Evolutionary conservation across 2,329 filamentous ascomycete genomes (phyloP).

Genomic region (Helminthosporium solani): DNA sequence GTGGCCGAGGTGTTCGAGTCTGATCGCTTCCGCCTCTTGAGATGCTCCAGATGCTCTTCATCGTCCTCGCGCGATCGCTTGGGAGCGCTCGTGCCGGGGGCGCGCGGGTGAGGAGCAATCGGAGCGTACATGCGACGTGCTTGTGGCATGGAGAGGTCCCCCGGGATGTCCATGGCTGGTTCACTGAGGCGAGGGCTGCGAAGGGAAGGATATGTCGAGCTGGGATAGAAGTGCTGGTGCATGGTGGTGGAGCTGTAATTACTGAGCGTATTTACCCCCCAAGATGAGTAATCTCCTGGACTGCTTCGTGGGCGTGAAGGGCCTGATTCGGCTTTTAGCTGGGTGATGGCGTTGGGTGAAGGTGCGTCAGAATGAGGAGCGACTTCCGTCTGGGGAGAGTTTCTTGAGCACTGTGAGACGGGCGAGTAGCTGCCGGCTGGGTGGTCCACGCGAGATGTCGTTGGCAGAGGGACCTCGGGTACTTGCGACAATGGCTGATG

Average conservation of each 20-base stretch:
- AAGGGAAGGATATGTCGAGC: conserved; percentile 30
- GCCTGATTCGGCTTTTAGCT: conserved; percentile 20
- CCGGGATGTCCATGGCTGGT: conserved; percentile 27
- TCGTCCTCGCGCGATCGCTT: conserved; percentile 46
- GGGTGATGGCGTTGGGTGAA: conserved; percentile 13
- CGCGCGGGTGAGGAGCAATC: conserved; percentile 47
- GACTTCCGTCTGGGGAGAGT: conserved; percentile 22
- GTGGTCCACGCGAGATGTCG: conserved; percentile 19
- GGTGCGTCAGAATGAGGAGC: conserved; percentile 22
- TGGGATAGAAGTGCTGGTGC: conserved; percentile 29
- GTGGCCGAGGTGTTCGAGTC: conserved; percentile 34
- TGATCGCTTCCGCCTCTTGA: conserved; percentile 47
- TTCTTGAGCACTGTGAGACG: conserved; percentile 30
- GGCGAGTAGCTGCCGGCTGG: conserved; percentile 32
- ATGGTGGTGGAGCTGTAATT: conserved; percentile 34
- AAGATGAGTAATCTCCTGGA: conserved; percentile 41
- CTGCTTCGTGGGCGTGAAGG: conserved; percentile 45
- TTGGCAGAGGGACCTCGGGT: conserved; percentile 20
- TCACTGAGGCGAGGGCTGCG: conserved; percentile 39
- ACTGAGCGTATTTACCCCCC: conserved; percentile 45
- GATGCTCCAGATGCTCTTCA: conserved; percentile 24
- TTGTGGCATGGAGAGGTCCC: conserved; percentile 38
- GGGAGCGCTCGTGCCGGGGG: conserved; percentile 26
- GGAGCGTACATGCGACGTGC: conserved; percentile 46
- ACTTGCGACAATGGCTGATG: conserved; percentile 25